Evolutionary conservation across 2,329 filamentous ascomycete species (phyloP).

Genomic region (Plectosphaerella cucumerina): DNA sequence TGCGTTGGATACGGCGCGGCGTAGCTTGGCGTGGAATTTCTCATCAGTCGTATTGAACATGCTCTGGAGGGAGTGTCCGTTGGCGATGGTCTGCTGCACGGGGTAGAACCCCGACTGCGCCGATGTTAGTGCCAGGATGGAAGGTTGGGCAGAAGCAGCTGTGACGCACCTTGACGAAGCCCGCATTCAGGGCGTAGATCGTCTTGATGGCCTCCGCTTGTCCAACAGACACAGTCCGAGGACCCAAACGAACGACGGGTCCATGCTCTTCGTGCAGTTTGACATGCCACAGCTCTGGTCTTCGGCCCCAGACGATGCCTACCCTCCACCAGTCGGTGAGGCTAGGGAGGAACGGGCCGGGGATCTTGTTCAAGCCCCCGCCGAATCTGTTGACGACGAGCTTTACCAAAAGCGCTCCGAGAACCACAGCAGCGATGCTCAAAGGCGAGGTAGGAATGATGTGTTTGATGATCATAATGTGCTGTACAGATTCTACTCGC

Average conservation of each 20-base stretch:
- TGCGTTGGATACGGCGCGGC: conserved; percentile 29
- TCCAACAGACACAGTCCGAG: conserved; percentile 69
- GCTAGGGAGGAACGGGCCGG: conserved; percentile 66
- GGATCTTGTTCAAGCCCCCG: conserved; percentile 22
- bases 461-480: conserved; percentile 3
- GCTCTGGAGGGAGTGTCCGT: conserved; percentile 19
- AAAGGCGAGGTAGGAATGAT: neutral
- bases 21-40: conserved; percentile 31
- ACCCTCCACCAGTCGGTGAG: conserved; percentile 68
- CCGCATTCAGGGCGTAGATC: conserved; percentile 81
- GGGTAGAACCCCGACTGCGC: conserved; percentile 23
- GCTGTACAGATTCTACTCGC: too few species aligned
- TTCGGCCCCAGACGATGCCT: conserved; percentile 59
- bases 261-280: conserved; percentile 67
- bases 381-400: conserved; percentile 2
- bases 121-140: too few species aligned
- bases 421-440: neutral
- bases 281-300: conserved; percentile 65
- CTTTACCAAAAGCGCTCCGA: neutral
- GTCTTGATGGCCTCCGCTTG: conserved; percentile 68
- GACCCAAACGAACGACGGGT: conserved; percentile 69
- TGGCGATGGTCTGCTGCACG: conserved; percentile 21
- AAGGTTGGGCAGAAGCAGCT: neutral
- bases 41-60: conserved; percentile 35
- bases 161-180: conserved; percentile 63